Conservation (phyloP, 495 filamentous ascomycete genomes). For the Lepidopterella palustris region DNA sequence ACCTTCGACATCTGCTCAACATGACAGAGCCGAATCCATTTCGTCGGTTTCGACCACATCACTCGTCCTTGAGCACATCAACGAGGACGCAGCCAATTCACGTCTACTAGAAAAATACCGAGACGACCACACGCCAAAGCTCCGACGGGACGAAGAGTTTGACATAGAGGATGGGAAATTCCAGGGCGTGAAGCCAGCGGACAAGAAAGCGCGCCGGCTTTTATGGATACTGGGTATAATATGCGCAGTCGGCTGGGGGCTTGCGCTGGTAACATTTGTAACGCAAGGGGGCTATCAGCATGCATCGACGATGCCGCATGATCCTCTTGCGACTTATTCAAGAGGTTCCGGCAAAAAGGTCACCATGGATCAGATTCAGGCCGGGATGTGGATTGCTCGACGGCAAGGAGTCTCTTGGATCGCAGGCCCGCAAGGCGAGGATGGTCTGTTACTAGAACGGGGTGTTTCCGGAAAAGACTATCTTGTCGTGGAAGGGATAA, state of each 20-base stretch:
- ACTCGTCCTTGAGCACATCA: constrained; percentile 67
- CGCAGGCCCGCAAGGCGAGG: constrained; percentile 72
- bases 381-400: constrained; percentile 60
- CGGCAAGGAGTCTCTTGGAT: constrained; percentile 83
- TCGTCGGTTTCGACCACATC: constrained; percentile 72
- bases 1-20: constrained; percentile 25
- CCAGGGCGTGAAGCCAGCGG: constrained; percentile 43
- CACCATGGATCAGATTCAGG: constrained; percentile 72
- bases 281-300: constrained; percentile 58
- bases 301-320: constrained; percentile 53
- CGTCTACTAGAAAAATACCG: constrained; percentile 35
- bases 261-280: constrained; percentile 71
- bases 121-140: constrained; percentile 36
- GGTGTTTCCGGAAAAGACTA: constrained; percentile 57
- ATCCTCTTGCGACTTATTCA: constrained; percentile 58
- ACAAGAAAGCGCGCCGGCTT: constrained; percentile 55
- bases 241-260: constrained; percentile 69
- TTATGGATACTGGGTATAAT: constrained; percentile 62
- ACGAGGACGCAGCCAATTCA: constrained; percentile 37
- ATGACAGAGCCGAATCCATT: constrained; percentile 49
- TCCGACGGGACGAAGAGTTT: constrained; percentile 36
- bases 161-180: constrained; percentile 35
- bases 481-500: constrained; percentile 82
- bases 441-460: constrained; percentile 73
- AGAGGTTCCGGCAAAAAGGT: constrained; percentile 68